Evolutionary conservation across 495 filamentous ascomycete species (phyloP), one percentile per base, ranked within the genome.

Genomic region (Lophiotrema nucula): DNA sequence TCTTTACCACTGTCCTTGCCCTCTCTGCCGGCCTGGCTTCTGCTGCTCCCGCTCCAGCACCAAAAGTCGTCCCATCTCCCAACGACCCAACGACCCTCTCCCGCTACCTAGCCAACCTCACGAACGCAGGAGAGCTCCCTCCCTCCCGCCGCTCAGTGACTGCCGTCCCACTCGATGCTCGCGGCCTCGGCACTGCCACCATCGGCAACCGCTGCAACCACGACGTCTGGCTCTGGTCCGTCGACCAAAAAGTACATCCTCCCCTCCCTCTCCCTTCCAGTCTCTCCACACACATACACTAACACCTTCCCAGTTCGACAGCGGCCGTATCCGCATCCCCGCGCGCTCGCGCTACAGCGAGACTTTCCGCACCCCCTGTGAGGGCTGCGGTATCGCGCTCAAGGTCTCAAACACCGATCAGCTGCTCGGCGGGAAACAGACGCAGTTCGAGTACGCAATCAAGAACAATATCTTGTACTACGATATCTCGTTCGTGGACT

Each of bases 401-500:
- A 58, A 58, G 47, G 46, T 58, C 2, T 41, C 55, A 1, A 27
- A 26, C 19, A 23, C 22, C 2, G 2, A 19, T 27, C 37, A 50
- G n/a, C 23, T 51, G 3, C 16, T 38, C 19, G 41, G 47, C 6
- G 56, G 56, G 2, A 11, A 38, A 4, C 39, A 52, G 2, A 50
- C 41, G 2, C 56, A 59, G 13, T 59, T 59, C 47, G 56, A 59
- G 48, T 59, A 52, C 47, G 47, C 47, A 3, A 46, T 44, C 10
- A 23, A 22, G 25, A 22, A 47, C 26, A 37, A 37, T 19, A 15
- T 45, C 1, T 18, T 59, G 13, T 59, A 59, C 42, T 59, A 53
- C 28, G 56, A 59, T 31, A 59, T 59, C 22, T 52, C 47, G 2
- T 59, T 59, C 28, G 56, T 59, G 2, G 56, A 59, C 41, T 59